These are phyloP conservation scores for Aspergillus caelatus DNA, from an alignment of 2,329 filamentous ascomycete species.

Conservation along the genomic window DNA sequence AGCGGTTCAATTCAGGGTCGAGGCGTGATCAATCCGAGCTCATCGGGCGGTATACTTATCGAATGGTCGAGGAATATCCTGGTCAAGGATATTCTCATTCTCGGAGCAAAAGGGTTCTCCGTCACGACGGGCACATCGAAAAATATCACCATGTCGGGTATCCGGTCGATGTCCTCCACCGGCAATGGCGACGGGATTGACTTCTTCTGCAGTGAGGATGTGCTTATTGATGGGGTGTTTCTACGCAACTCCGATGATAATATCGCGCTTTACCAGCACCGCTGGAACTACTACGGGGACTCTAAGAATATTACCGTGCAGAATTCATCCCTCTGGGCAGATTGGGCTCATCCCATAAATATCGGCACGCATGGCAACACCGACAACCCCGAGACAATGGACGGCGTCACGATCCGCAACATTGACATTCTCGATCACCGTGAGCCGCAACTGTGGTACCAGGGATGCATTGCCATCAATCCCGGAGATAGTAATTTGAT, in stretches of 20 bases:
- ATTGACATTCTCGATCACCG: constrained; percentile 43
- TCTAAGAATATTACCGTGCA: constrained; percentile 37
- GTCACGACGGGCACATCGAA: constrained; percentile 2
- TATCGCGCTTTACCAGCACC: constrained; percentile 26
- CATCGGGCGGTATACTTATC: constrained; percentile 1
- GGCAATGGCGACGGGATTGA: constrained; percentile 26
- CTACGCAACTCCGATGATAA: constrained; percentile 42
- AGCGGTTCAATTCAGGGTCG: constrained; percentile 6
- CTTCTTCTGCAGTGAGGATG: constrained; percentile 16
- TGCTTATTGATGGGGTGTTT: constrained; percentile 36
- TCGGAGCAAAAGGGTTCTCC: constrained; percentile 3
- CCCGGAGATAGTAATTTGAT: constrained; percentile 38
- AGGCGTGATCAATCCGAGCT: not conserved
- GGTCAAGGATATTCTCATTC: not conserved
- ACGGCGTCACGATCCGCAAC: constrained; percentile 33
- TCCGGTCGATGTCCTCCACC: constrained; percentile 28
- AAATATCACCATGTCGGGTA: not conserved
- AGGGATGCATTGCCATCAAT: constrained; percentile 41
- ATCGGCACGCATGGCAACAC: constrained; percentile 43
- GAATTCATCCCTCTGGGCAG: constrained; percentile 34
- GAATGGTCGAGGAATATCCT: constrained; percentile 2
- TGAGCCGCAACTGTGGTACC: constrained; percentile 40
- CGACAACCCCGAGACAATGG: constrained; percentile 34
- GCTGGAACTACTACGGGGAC: constrained; percentile 17
- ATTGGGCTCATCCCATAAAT: constrained; percentile 40